Base-by-base conservation (phyloP, 1,284 basidiomycete species). In the Trichosporon ovoides region DNA sequence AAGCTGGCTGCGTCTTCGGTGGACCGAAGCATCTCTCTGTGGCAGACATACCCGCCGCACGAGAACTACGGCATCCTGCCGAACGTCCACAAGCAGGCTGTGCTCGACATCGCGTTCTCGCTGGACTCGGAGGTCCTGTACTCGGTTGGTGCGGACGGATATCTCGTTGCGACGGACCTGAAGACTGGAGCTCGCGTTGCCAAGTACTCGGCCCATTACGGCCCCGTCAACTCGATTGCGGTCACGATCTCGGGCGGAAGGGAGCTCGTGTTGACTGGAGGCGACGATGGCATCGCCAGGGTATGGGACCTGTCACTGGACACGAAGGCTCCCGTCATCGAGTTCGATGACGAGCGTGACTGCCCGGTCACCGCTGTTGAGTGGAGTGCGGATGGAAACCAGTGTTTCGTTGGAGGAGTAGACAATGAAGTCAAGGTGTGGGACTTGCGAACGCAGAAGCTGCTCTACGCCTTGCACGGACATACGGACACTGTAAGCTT, bases 381-480 rank as follows among this genome's bases (percentile, higher is more conserved):
- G 69, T 96, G 91, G 91, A 88, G 89, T 66, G 84, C 84, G 38
- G 92, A 96, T 69, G 93, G 89, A 0, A 83, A 88, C 62, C 87
- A 84, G 63, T 81, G 93, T 57, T 96, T 89, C 66, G 84, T 89
- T 16, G 91, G 87, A 9, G 91, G 89, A 7, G 76, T 97, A 66
- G 93, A 96, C 77, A 97, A 97, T 66, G 89, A 91, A 73, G 87
- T 96, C 63, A 91, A 95, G 73, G 92, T 91, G 22, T 92, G 88
- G 72, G 91, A 95, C 77, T 78, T 95, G 53, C 83, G 91, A 68
- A 91, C 91, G 74, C 80, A 83, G 62, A 83, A 87, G 64, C 81
- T 91, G 66, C 83, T 91, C 7, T 90, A 87, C 68, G 80, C 84
- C 7, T 83, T 94, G 10, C 77, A 80, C 37, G 91, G 90, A 5